A percentile compares a stretch with the other conserved stretches of the same genome.
Evolutionary conservation across 768 basidiomycete genomes (phyloP).

Genomic region (Russula brevipes): DNA sequence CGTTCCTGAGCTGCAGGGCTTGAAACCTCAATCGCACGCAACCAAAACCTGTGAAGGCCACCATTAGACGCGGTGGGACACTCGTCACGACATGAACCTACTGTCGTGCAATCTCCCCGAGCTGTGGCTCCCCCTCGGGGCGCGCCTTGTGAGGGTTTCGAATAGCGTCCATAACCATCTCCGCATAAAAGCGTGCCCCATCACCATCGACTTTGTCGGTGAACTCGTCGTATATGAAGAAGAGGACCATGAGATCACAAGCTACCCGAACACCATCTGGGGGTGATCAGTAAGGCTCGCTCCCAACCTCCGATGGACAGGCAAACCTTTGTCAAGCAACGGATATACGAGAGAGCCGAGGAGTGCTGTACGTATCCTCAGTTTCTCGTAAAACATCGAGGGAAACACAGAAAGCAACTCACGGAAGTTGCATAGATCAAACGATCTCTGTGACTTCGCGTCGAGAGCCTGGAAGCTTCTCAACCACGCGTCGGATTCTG

Average conservation of each 20-base stretch:
- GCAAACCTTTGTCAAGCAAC: slow-evolving; percentile 8
- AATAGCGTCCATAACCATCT: slow-evolving; percentile 16
- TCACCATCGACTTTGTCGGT: slow-evolving; percentile 9
- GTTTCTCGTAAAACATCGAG: neutral
- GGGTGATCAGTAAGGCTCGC: neutral
- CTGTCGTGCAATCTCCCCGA: slow-evolving; percentile 18
- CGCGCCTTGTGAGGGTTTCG: neutral
- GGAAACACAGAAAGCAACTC: too few relatives aligned
- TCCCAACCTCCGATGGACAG: neutral
- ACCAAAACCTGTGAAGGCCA: slow-evolving; percentile 11
- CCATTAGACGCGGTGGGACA: neutral
- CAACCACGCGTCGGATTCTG: slow-evolving; percentile 37
- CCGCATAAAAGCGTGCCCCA: slow-evolving; percentile 4
- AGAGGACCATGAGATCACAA: slow-evolving; percentile 10
- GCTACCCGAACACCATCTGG: slow-evolving; percentile 4
- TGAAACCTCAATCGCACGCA: slow-evolving; percentile 9
- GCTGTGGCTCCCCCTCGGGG: slow-evolving; percentile 4
- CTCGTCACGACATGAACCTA: neutral
- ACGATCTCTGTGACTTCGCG: slow-evolving; percentile 35
- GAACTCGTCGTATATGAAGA: slow-evolving; percentile 15
- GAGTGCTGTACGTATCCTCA: neutral
- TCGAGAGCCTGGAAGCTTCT: slow-evolving; percentile 37
- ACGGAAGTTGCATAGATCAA: slow-evolving; percentile 39
- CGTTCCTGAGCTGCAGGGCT: slow-evolving; percentile 24
- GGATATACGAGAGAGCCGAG: slow-evolving; percentile 11